Evolutionary conservation across 176 grass and related monocot genomes (phyloP).

Genomic region (Elaeis guineensis): DNA sequence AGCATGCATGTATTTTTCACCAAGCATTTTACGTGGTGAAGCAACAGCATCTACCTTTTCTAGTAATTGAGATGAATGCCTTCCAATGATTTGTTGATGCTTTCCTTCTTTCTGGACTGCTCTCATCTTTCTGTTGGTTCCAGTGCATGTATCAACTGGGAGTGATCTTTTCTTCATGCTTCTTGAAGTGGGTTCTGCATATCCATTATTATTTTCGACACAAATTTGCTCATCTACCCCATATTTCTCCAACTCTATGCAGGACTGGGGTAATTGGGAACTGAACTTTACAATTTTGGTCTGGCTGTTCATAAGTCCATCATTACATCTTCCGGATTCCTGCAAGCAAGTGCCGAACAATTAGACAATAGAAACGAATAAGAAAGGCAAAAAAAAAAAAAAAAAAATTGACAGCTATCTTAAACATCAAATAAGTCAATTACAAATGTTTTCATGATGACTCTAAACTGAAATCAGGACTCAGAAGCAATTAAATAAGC

Average conservation of each 20-base stretch:
- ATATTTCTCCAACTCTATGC: slow-evolving; percentile 2
- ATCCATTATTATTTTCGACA: background rate
- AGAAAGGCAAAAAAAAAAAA: background rate
- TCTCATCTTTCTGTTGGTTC: slow-evolving; percentile 10
- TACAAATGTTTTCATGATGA: no score
- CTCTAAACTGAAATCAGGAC: no score
- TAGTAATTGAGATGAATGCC: background rate
- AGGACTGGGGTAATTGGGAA: background rate
- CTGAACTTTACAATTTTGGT: background rate
- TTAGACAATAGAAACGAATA: background rate
- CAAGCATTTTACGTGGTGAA: slow-evolving; percentile 4
- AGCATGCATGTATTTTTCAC: slow-evolving; percentile 14
- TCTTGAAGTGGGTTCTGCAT: background rate
- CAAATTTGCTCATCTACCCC: background rate
- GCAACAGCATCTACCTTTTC: slow-evolving; percentile 5
- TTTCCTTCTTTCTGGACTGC: background rate
- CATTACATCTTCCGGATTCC: slow-evolving; percentile 5
- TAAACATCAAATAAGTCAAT: no score
- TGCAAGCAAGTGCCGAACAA: background rate
- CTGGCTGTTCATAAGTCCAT: background rate
- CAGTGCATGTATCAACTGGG: background rate
- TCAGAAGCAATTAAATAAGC: no score
- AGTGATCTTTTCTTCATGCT: slow-evolving; percentile 12
- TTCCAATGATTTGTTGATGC: background rate
- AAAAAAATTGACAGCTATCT: background rate